Base-by-base conservation (phyloP, 2,329 filamentous ascomycete genomes). In the Microdochium nivale region DNA sequence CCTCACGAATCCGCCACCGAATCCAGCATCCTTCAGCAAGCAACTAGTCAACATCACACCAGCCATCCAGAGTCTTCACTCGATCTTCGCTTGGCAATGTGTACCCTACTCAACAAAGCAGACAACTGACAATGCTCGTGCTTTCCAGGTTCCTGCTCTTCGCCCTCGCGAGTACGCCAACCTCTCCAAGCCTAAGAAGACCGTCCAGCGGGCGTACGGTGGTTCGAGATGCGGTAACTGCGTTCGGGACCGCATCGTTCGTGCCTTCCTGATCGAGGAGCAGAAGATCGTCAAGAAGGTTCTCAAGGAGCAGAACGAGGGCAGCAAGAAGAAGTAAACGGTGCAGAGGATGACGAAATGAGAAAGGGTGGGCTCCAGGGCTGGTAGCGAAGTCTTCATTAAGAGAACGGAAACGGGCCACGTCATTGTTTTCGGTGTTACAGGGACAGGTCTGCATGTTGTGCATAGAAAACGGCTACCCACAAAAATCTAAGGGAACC, bases 221-320 rank as follows among this genome's bases (percentile, higher is more conserved):
- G 94, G 94, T 70, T 96, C 91, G 68, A 89, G 94, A 84, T 99
- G 94, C 82, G 90, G 88, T 71, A 94, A 90, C 83, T 99, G 94
- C 77, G 94, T 99, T 65, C 91, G 92, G 76, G 94, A 99, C 81
- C 88, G 94, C 67, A 89, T 99, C 65, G 90, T 96, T 65, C 90
- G 94, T 66, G 94, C 94, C 60, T 99, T 99, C 87, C 80, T 99
- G 74, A 97, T 99, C 63, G 95, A 99, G 83, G 94, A 99, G 86
- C 94, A 99, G 84, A 99, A 99, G 89, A 97, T 99, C 68, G 94
- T 99, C 78, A 99, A 99, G 90, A 99, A 99, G 89, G 94, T 99
- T 68, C 84, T 97, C 74, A 96, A 96, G 88, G 92, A 97, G 83
- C 89, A 95, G 80, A 87, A 89, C 81, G 87, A 74, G 69, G 71